Evolutionary conservation across 257 asterid genomes (phyloP).

Genomic region (Solanum sejunctum): DNA sequence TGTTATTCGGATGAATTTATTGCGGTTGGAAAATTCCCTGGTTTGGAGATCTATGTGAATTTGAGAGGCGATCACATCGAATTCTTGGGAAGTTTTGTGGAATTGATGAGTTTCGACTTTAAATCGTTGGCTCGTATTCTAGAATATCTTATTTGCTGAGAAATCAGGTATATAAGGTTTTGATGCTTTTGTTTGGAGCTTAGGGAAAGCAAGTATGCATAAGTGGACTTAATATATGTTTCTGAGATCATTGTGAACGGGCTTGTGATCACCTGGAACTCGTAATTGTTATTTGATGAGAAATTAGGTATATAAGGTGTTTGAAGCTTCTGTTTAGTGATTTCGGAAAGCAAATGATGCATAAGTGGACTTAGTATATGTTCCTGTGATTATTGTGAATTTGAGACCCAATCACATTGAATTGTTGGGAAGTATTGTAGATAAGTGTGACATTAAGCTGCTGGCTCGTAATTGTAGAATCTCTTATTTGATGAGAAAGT

Average conservation of each 20-base stretch:
- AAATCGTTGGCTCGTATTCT: not conserved
- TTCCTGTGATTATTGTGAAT: too few species aligned
- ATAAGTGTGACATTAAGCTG: not conserved
- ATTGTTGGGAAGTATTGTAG: not conserved
- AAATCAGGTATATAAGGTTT: not conserved
- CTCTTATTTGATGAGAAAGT: not conserved
- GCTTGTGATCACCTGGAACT: too few species aligned
- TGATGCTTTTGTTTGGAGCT: not conserved
- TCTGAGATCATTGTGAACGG: too few species aligned
- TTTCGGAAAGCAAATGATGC: too few species aligned
- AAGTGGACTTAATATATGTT: not conserved
- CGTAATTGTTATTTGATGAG: too few species aligned
- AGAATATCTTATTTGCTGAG: not conserved
- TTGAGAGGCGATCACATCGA: not conserved
- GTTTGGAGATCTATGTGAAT: not conserved
- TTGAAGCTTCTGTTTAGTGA: too few species aligned
- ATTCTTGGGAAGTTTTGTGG: not conserved
- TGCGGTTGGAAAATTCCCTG: not conserved
- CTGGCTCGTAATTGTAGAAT: not conserved
- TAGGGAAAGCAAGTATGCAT: not conserved
- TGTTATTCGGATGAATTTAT: not conserved
- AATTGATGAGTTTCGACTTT: not conserved
- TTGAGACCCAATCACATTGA: not conserved
- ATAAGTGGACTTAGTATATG: too few species aligned
- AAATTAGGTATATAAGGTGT: too few species aligned